Conservation (phyloP, 1,139 yeast species). For the Diutina sp. region DNA sequence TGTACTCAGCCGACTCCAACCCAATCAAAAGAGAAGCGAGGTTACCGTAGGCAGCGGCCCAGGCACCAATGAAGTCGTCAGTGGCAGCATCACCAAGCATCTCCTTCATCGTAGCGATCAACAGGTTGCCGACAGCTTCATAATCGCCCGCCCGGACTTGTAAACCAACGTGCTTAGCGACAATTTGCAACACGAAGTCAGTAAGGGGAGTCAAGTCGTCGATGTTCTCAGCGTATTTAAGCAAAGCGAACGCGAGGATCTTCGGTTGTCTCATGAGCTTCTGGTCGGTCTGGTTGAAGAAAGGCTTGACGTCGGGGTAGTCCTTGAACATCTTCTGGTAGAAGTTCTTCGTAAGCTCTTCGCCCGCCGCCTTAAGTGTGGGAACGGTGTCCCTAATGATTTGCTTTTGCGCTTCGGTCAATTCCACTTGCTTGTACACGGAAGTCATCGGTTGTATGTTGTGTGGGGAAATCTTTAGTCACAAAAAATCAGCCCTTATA, state of each 20-base stretch:
- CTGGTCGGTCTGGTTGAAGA: slow-evolving; percentile 53
- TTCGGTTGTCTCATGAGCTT: slow-evolving; percentile 43
- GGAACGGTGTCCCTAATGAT: slow-evolving; percentile 48
- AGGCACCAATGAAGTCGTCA: slow-evolving; percentile 44
- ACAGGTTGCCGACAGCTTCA: slow-evolving; percentile 46
- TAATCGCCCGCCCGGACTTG: slow-evolving; percentile 53
- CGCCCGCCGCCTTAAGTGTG: slow-evolving; percentile 43
- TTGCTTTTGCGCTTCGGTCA: slow-evolving; percentile 17
- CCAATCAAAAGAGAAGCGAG: slow-evolving; percentile 50
- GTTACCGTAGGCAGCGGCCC: slow-evolving; percentile 54
- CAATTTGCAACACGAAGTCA: slow-evolving; percentile 47
- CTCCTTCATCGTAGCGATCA: slow-evolving; percentile 40
- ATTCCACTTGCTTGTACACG: slow-evolving; percentile 6
- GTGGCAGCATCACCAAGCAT: slow-evolving; percentile 49
- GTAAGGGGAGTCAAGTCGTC: slow-evolving; percentile 43
- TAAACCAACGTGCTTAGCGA: slow-evolving; percentile 53
- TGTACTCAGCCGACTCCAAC: slow-evolving; percentile 38
- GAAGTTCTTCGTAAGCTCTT: slow-evolving; percentile 38
- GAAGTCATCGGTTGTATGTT: not conserved
- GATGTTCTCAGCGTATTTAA: slow-evolving; percentile 52
- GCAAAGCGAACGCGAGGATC: slow-evolving; percentile 49
- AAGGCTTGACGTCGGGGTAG: slow-evolving; percentile 42
- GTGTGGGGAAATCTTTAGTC: no score
- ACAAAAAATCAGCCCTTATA: no score
- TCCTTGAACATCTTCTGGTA: slow-evolving; percentile 41